Base-by-base conservation (phyloP, 805 yeast species). In the Lipomyces mesembrius region DNA sequence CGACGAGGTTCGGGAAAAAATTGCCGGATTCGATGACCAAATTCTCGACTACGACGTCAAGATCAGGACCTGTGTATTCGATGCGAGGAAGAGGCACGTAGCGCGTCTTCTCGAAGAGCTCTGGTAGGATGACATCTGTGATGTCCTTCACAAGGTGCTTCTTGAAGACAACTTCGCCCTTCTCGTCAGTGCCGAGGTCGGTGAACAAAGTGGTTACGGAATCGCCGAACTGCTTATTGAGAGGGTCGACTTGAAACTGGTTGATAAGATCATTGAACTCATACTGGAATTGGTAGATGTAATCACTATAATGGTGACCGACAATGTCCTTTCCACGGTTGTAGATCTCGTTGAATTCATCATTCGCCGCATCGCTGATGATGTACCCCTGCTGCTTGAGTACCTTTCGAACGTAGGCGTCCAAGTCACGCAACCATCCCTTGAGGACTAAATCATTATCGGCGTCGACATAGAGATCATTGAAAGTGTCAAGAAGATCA, bases 51-150 rank as follows among this genome's bases (percentile, higher is more conserved):
- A 69, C 68, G 17, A 61, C 71, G 35, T 69, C 72, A 37, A 69
- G 57, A 60, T 5, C 17, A 12, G 52, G 62, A 46, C 68, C 71
- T 17, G 54, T 52, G 35, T 67, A 67, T 57, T 69, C 72, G 63
- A 69, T 67, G 39, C 72, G 61, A 17, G 72, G 72, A 9, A 69
- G 60, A 7, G 72, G 72, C 9, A 69, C 65, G 37, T 64, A 68
- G n/a, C 63, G 60, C 17, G 52, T 61, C 37, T 60, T 37, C 64
- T 61, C 66, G 32, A 64, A 59, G 7, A 60, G 20, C 35, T 60
- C 60, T 5, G 72, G 72, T 7, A 69, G 32, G 27, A 69, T 55
- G 22, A 69, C 72, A 32, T 27, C 55, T 17, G 49, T 55, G 51
- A 68, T 17, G 49, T 69, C 71, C 37, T 66, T 58, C 14, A 59